phyloP scores from a whole-genome alignment of 345 rosid species.

The Psidium friedrichsthalianum region DNA sequence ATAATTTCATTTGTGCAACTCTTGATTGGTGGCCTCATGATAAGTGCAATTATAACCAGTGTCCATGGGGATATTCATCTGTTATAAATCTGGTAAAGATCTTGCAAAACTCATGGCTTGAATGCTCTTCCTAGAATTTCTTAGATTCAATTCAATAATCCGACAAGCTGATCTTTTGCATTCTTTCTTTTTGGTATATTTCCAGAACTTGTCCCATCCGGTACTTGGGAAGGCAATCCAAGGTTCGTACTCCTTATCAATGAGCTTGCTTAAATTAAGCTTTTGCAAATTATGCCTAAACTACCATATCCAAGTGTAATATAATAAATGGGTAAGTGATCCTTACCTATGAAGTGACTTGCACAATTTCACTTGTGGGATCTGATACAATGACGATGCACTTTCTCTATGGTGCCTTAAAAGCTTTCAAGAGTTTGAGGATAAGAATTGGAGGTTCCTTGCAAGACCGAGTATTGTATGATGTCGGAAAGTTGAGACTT shows the following conservation, averaged over 20 bases:
- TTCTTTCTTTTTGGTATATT: background rate
- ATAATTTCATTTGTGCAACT: constrained; percentile 82
- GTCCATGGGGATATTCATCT: constrained; percentile 91
- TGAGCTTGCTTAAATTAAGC: background rate
- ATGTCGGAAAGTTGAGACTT: constrained; percentile 43
- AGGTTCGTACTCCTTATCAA: constrained; percentile 30
- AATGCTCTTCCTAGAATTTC: background rate
- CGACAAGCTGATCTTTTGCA: background rate
- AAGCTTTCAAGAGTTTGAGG: constrained; percentile 74
- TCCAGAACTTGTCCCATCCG: constrained; percentile 78
- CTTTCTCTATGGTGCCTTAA: constrained; percentile 2
- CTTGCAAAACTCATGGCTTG: background rate
- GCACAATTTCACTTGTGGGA: background rate
- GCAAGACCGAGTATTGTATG: constrained; percentile 86
- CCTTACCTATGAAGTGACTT: background rate
- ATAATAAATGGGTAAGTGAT: background rate
- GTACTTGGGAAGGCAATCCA: constrained; percentile 62
- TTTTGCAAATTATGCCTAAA: background rate
- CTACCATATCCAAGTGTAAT: background rate
- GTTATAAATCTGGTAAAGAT: constrained; percentile 58
- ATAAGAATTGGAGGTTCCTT: constrained; percentile 92
- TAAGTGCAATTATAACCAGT: constrained; percentile 80
- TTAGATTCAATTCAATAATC: background rate
- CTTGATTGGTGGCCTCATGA: constrained; percentile 99
- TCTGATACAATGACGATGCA: background rate